These are phyloP conservation scores for Linnemannia zychae DNA, from an alignment of 192 early-diverging fungal genomes.

Conservation along the genomic window DNA sequence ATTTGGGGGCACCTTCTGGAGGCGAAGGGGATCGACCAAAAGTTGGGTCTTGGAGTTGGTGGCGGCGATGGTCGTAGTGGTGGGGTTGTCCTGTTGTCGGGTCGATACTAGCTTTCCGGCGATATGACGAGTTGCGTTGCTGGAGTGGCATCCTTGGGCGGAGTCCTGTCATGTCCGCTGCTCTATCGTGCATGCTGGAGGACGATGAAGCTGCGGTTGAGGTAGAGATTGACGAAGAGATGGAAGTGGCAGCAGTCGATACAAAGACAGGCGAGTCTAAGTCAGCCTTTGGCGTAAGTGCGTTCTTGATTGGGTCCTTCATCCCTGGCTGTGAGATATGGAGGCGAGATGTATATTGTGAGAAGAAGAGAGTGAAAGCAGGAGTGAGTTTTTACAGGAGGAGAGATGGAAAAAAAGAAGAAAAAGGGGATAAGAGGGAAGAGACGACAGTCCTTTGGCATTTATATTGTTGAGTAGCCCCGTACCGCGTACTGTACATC, in stretches of 20 bases:
- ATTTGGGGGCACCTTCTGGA: conserved; percentile 15
- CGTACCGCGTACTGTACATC: not conserved
- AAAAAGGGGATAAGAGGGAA: not conserved
- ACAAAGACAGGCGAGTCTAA: conserved; percentile 11
- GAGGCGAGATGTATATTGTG: not conserved
- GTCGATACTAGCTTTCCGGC: conserved; percentile 43
- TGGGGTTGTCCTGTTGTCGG: conserved; percentile 33
- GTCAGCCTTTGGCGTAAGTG: not conserved
- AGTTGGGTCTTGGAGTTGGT: conserved; percentile 44
- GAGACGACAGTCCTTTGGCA: not conserved
- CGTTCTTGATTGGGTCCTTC: conserved; percentile 21
- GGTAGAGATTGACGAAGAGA: not conserved
- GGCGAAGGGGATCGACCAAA: conserved; percentile 45
- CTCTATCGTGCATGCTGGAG: not conserved
- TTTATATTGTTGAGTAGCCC: not conserved
- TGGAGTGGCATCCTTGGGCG: conserved; percentile 4
- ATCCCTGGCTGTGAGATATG: not conserved
- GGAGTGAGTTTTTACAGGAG: not conserved
- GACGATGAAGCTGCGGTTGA: not conserved
- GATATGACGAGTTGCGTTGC: conserved; percentile 36
- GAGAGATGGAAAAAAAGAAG: not conserved
- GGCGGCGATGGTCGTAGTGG: conserved; percentile 45
- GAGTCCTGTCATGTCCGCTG: not conserved
- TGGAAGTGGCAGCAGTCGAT: not conserved
- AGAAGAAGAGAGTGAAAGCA: not conserved